Conservation (phyloP, 352 stramenopile genomes). For the Pythium aphanidermatum region DNA sequence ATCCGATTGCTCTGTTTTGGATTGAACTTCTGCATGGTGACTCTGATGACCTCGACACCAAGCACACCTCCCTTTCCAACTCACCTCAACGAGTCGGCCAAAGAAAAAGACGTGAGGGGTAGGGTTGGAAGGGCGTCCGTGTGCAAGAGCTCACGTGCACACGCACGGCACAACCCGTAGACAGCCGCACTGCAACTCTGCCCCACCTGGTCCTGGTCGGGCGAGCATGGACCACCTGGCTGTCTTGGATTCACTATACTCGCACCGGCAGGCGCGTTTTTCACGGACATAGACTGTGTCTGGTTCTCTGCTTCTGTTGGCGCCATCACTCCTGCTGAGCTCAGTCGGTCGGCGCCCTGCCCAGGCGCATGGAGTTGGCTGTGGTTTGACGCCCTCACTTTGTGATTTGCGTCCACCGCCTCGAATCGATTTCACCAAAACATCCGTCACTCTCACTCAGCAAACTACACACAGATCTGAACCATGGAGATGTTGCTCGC, state of each 20-base stretch:
- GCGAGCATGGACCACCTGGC: constrained; percentile 2
- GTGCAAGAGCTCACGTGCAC: constrained; percentile 5
- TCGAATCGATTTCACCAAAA: background rate
- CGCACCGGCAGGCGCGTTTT: background rate
- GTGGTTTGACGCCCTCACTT: constrained; percentile 10
- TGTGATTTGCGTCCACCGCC: constrained; percentile 10
- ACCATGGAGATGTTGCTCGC: constrained; percentile 63
- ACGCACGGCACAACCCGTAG: no score
- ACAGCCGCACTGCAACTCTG: no score
- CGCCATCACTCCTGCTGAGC: no score
- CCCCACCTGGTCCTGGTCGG: background rate
- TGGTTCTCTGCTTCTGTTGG: background rate
- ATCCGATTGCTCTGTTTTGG: constrained; percentile 3
- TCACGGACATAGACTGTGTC: no score
- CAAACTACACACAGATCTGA: background rate
- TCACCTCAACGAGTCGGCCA: constrained; percentile 2
- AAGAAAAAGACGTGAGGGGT: constrained; percentile 25
- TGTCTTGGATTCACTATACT: constrained; percentile 19
- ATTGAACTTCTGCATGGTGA: constrained; percentile 17
- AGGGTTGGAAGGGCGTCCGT: constrained; percentile 5
- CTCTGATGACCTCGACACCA: constrained; percentile 2
- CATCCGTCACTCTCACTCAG: background rate
- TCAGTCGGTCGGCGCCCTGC: background rate
- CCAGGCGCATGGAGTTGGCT: background rate
- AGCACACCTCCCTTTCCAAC: background rate